Conservation (phyloP, 1,284 basidiomycete species). For the Puccinia novopanici region DNA sequence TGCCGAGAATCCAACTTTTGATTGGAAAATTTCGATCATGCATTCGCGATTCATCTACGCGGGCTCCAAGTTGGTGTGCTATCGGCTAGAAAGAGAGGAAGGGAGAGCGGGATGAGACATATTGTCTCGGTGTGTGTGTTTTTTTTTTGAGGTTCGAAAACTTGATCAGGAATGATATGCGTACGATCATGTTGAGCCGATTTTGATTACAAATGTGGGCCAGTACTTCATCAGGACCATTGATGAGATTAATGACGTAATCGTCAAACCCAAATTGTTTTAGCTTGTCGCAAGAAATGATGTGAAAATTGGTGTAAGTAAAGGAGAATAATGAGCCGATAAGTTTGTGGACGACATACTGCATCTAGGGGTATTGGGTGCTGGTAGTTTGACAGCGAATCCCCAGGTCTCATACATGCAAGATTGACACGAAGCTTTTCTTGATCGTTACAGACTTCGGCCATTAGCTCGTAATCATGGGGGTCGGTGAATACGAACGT, state of each 20-base stretch:
- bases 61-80: conserved; percentile 15
- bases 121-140: background rate
- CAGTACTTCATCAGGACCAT: conserved; percentile 45
- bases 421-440: conserved; percentile 41
- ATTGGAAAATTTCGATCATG: conserved; percentile 32
- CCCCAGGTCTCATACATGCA: conserved; percentile 39
- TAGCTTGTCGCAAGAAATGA: conserved; percentile 10
- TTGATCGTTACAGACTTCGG: conserved; percentile 36
- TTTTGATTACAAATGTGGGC: conserved; percentile 37
- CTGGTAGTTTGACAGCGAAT: conserved; percentile 27
- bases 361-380: conserved; percentile 16
- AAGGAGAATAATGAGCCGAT: background rate
- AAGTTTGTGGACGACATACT: conserved; percentile 14
- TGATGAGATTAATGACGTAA: conserved; percentile 39
- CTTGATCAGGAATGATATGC: background rate
- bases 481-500: conserved; percentile 46
- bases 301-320: background rate
- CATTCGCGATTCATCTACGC: conserved; percentile 24
- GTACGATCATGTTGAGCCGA: conserved; percentile 30
- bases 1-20: conserved; percentile 43
- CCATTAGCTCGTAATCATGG: conserved; percentile 47
- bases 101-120: conserved; percentile 1
- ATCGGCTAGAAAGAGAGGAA: conserved; percentile 28
- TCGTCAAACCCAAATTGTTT: conserved; percentile 42
- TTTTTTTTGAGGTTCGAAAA: background rate